Conservation (phyloP, 2,329 filamentous ascomycete genomes). For the Alternaria gansuensis region DNA sequence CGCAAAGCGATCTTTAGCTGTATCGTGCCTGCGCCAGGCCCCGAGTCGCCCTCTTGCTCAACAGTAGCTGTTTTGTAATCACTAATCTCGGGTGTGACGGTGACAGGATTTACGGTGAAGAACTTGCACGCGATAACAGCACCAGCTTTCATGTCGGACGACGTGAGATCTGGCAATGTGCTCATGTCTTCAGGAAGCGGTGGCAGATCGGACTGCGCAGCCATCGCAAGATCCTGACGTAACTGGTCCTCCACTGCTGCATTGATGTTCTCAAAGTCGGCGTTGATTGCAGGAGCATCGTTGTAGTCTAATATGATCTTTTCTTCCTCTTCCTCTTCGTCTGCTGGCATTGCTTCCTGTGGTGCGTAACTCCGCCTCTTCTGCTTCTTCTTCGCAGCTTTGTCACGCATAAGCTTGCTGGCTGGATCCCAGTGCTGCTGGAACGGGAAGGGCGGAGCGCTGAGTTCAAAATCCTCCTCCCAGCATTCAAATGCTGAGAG, state of each 20-base stretch:
- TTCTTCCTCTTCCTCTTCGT: conserved; percentile 54
- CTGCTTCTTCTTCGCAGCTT: conserved; percentile 67
- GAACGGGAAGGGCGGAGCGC: conserved; percentile 87
- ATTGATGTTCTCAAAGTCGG: conserved; percentile 32
- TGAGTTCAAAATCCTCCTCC: conserved; percentile 65
- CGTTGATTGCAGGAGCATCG: conserved; percentile 34
- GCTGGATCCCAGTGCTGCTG: conserved; percentile 87
- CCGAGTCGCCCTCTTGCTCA: conserved; percentile 59
- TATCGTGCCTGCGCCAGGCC: conserved; percentile 61
- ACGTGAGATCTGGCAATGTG: conserved; percentile 61
- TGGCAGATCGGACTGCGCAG: conserved; percentile 67
- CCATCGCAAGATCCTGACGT: conserved; percentile 57
- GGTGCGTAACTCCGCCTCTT: conserved; percentile 55
- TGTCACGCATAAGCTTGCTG: conserved; percentile 66
- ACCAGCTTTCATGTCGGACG: conserved; percentile 62
- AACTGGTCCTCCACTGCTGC: conserved; percentile 43
- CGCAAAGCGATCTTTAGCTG: conserved; percentile 73
- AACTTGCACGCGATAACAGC: conserved; percentile 74
- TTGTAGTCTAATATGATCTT: conserved; percentile 47
- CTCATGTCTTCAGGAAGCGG: conserved; percentile 66
- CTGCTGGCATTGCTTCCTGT: conserved; percentile 39
- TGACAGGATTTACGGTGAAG: conserved; percentile 68
- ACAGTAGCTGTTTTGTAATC: conserved; percentile 70
- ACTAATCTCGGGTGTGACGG: conserved; percentile 69
- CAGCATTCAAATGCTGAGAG: conserved; percentile 86